Percentiles rank a stretch among this genome's conserved stretches.
Evolutionary conservation across 352 stramenopile species (phyloP).

Genomic region (Hyaloperonospora brassicae): DNA sequence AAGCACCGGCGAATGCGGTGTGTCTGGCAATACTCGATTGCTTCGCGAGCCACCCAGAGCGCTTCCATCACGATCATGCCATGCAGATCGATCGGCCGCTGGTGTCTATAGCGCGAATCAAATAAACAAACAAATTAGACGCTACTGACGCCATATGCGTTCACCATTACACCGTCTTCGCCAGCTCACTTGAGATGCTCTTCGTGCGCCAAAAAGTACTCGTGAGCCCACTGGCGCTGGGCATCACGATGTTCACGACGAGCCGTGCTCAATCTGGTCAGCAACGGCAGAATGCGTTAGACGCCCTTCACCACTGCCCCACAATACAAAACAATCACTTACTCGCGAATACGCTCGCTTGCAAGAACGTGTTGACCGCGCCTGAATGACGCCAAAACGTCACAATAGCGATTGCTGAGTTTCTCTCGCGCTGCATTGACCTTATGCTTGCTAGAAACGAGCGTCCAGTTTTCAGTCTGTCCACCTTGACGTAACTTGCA

Average conservation of each 20-base stretch:
- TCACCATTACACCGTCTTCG: neutral
- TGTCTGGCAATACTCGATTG: conserved; percentile 48
- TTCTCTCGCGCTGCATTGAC: conserved; percentile 45
- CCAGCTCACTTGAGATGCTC: conserved; percentile 41
- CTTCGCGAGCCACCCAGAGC: conserved; percentile 45
- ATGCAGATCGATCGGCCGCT: conserved; percentile 54
- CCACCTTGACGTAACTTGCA: conserved; percentile 3
- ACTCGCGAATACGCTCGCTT: conserved; percentile 51
- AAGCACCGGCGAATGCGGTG: conserved; percentile 55
- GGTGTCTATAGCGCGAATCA: conserved; percentile 25
- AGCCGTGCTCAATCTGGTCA: conserved; percentile 36
- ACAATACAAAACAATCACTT: conserved; percentile 10
- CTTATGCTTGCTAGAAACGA: conserved; percentile 42
- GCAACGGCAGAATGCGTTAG: conserved; percentile 4
- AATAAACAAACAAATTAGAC: conserved; percentile 3
- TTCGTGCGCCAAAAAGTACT: conserved; percentile 46
- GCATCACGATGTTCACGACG: conserved; percentile 47
- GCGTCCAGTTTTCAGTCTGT: conserved; percentile 28
- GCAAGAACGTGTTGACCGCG: conserved; percentile 44
- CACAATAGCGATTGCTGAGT: conserved; percentile 55
- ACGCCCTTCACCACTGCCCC: neutral
- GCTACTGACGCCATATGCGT: neutral
- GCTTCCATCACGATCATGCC: conserved; percentile 62
- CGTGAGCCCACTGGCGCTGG: conserved; percentile 53
- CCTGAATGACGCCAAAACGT: conserved; percentile 50